phyloP scores from a whole-genome alignment of 116 monocot species.

The Dioscorea cayenensis region DNA sequence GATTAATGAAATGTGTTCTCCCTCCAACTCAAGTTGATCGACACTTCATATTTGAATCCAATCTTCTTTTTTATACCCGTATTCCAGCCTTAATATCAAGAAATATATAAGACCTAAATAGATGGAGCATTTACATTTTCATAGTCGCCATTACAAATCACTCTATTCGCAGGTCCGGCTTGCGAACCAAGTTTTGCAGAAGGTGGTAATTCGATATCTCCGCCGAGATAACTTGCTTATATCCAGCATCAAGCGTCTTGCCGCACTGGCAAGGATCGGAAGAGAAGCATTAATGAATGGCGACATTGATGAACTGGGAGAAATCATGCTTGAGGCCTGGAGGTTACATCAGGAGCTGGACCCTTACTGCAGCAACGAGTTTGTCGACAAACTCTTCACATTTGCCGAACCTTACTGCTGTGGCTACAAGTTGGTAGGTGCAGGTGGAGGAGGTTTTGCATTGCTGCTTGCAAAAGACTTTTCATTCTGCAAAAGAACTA shows the following conservation, averaged over 20 bases:
- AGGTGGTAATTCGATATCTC: conserved; percentile 82
- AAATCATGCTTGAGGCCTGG: conserved; percentile 92
- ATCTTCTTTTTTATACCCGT: no score
- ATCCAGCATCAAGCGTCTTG: conserved; percentile 77
- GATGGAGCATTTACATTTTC: no score
- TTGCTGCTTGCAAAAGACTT: conserved; percentile 66
- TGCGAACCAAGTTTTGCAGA: conserved; percentile 80
- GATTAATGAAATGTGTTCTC: no score
- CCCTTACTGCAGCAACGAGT: conserved; percentile 84
- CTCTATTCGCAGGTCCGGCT: conserved; percentile 59
- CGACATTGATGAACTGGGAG: conserved; percentile 76
- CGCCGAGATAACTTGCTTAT: conserved; percentile 82
- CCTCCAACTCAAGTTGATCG: no score
- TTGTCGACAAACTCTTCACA: conserved; percentile 74
- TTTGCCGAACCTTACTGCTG: conserved; percentile 69
- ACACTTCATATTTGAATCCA: no score
- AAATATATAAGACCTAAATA: no score
- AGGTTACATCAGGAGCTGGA: conserved; percentile 91
- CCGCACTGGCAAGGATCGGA: conserved; percentile 56
- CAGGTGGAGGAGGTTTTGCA: conserved; percentile 94
- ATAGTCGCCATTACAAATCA: neutral
- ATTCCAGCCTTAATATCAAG: no score
- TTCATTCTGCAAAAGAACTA: conserved; percentile 31
- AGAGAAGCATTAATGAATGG: conserved; percentile 87
- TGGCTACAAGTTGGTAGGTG: conserved; percentile 91